These are phyloP conservation scores for Fomitiporia mediterranea DNA, from an alignment of 1,284 basidiomycete species.

Conservation along the genomic window DNA sequence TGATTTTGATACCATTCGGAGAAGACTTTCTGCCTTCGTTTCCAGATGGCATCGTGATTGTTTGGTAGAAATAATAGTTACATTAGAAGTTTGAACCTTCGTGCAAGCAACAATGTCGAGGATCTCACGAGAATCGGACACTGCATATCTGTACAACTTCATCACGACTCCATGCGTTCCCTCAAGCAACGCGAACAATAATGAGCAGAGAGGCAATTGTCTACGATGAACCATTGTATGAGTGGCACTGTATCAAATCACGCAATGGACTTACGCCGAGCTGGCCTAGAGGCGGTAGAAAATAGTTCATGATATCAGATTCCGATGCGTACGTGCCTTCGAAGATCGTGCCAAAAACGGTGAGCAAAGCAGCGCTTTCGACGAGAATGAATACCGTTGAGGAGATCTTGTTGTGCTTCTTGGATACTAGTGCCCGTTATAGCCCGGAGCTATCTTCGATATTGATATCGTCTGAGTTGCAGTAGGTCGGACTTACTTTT, in stretches of 20 bases:
- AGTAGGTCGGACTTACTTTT: too few species aligned
- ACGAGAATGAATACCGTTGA: slow-evolving; percentile 9
- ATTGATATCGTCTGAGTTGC: too few species aligned
- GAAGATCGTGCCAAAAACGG: background rate
- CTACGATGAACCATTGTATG: slow-evolving; percentile 1
- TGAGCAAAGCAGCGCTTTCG: slow-evolving; percentile 6
- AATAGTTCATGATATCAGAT: background rate
- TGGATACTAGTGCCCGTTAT: too few species aligned
- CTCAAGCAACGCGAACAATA: slow-evolving; percentile 12
- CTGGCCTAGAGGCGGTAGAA: background rate
- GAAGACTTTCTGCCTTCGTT: too few species aligned
- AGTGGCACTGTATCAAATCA: background rate
- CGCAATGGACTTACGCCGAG: background rate
- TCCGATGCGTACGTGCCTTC: background rate
- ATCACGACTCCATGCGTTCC: slow-evolving; percentile 2
- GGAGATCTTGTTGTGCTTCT: background rate
- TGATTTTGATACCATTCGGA: too few species aligned
- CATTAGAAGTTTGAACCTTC: too few species aligned
- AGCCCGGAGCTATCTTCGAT: too few species aligned
- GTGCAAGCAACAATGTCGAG: too few species aligned
- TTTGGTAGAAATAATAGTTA: too few species aligned
- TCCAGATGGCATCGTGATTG: too few species aligned
- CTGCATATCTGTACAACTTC: background rate
- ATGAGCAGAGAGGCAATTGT: slow-evolving; percentile 10
- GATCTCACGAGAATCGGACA: background rate